These are phyloP conservation scores for Hymenoscyphus occultus DNA, from an alignment of 2,329 filamentous ascomycete species.

Conservation along the genomic window DNA sequence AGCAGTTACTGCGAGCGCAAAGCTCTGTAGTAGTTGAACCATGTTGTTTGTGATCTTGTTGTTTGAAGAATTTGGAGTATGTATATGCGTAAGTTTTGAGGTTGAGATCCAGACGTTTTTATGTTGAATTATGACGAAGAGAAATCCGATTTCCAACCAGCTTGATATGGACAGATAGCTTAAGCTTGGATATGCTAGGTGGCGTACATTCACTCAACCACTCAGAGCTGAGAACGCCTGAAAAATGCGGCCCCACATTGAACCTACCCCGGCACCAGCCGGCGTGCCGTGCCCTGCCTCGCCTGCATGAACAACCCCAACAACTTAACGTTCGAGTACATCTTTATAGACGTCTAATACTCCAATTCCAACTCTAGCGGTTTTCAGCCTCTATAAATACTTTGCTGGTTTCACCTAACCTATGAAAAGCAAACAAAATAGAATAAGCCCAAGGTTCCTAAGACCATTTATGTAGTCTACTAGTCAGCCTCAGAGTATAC, in stretches of 20 bases:
- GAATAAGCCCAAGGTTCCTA: too few relatives aligned
- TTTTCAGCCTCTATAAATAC: too few relatives aligned
- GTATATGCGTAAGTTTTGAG: not conserved
- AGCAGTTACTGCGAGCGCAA: slow-evolving; percentile 54
- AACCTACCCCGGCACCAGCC: not conserved
- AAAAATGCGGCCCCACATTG: not conserved
- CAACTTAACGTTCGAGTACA: too few relatives aligned
- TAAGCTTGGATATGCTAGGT: not conserved
- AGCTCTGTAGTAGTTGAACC: slow-evolving; percentile 51
- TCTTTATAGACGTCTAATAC: too few relatives aligned
- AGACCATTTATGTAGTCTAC: too few relatives aligned
- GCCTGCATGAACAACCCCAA: too few relatives aligned
- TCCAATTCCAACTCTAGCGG: too few relatives aligned
- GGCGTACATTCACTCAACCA: not conserved
- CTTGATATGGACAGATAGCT: slow-evolving; percentile 20
- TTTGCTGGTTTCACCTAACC: too few relatives aligned
- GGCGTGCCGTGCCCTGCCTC: too few relatives aligned
- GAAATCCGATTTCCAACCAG: slow-evolving; percentile 23
- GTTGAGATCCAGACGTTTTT: not conserved
- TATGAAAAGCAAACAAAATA: too few relatives aligned
- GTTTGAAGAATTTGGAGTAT: not conserved
- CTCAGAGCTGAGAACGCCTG: not conserved
- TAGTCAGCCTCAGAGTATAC: too few relatives aligned
- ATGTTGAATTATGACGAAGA: not conserved
- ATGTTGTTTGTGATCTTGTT: slow-evolving; percentile 25